Evolutionary conservation across 768 basidiomycete species (phyloP), one percentile per base, ranked within the genome.

Genomic region (Crucibulum laeve): DNA sequence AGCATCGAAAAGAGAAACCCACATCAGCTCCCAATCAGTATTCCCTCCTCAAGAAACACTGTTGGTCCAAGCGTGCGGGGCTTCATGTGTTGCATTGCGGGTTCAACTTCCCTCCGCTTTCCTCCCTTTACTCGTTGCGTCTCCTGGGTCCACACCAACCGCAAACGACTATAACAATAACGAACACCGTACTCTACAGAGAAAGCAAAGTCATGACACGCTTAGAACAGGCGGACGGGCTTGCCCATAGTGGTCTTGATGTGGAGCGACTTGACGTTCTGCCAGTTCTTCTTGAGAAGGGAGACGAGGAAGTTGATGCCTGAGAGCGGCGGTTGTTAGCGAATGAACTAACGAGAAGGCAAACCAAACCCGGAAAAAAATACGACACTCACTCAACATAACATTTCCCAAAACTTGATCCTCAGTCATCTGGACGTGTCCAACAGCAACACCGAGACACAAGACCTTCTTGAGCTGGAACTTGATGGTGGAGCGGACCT

Each of bases 261-360:
- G 79, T 97, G 92, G 52, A 98, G 77, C 42, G 92, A 95, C 75
- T 92, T 93, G 75, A 98, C 87, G 73, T 98, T 99, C 70, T 98
- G 96, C 93, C 93, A 91, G 76, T 95, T 90, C 82, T 99, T 99
- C 83, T 98, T 98, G 65, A 99, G 82, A 49, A 99, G 73, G 15
- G 96, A 98, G 61, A 99, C 92, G 58, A 99, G 80, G 82, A 99
- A 99, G 84, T 99, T 99, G 80, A 98, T 95, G 69, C 91, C 90
- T 91, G 36, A 26, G 34, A 26, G 14, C 28, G 34, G 21, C n/a
- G 21, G 42, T 53, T 49, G 47, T n/a, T n/a, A n/a, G n/a, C n/a
- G n/a, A n/a, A n/a, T n/a, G n/a, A n/a, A n/a, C n/a, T n/a, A n/a
- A n/a, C n/a, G n/a, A n/a, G n/a, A n/a, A n/a, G n/a, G n/a, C n/a